A percentile compares a stretch with the other conserved stretches of the same genome.
These are phyloP conservation scores for Xylogone sp. DNA, from an alignment of 2,329 filamentous ascomycete species.

Conservation along the genomic window DNA sequence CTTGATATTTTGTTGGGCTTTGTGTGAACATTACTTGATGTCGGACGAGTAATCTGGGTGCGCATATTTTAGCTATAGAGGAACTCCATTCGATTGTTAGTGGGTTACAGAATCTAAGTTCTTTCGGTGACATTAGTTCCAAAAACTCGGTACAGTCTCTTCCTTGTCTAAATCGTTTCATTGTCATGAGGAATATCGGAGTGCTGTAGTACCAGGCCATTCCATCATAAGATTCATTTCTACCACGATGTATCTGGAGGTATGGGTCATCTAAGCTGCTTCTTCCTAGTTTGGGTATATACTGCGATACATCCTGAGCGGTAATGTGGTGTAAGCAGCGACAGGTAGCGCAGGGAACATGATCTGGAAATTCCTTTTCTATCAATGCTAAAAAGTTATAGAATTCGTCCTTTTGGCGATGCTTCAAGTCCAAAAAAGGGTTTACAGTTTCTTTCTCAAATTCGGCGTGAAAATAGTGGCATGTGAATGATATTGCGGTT, in stretches of 20 bases:
- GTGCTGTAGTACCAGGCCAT: constrained; percentile 8
- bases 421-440: no score
- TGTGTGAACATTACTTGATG: background rate
- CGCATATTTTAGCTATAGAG: background rate
- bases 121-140: background rate
- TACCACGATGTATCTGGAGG: constrained; percentile 7
- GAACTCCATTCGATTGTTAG: background rate
- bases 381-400: constrained; percentile 12
- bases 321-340: constrained; percentile 10
- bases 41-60: background rate
- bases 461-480: constrained; percentile 6
- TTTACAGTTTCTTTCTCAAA: no score
- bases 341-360: constrained; percentile 9
- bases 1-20: no score
- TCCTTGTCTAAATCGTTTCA: constrained; percentile 11
- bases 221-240: constrained; percentile 6
- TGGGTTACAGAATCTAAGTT: background rate
- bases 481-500: constrained; percentile 11
- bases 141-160: background rate
- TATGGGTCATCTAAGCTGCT: no score
- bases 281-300: background rate
- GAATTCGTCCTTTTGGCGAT: no score
- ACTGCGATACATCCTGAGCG: background rate
- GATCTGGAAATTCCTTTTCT: constrained; percentile 11
- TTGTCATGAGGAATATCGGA: constrained; percentile 12